These are phyloP conservation scores for Xylaria grammica DNA, from an alignment of 495 filamentous ascomycete genomes.

Conservation along the genomic window DNA sequence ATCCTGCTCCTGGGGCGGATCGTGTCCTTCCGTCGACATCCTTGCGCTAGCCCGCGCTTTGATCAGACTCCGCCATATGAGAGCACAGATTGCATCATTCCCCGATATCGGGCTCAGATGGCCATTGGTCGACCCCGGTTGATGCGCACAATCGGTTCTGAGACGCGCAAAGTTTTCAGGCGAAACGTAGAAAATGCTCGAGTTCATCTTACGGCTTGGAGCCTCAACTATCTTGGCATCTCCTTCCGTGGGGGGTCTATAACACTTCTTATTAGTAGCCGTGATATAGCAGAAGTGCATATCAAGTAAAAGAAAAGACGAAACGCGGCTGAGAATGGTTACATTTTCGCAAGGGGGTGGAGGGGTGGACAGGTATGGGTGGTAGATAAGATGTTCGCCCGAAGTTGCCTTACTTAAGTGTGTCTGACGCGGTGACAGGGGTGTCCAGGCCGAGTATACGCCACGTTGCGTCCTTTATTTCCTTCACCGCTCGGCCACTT, in stretches of 20 bases:
- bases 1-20: background rate
- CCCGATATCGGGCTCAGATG: slow-evolving; percentile 10
- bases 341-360: too few species aligned
- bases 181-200: slow-evolving; percentile 26
- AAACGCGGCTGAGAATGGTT: too few species aligned
- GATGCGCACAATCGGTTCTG: background rate
- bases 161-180: slow-evolving; percentile 17
- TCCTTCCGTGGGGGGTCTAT: background rate
- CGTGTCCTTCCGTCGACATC: background rate
- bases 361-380: background rate
- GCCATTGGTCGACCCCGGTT: background rate
- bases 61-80: slow-evolving; percentile 26
- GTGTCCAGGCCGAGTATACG: slow-evolving; percentile 11
- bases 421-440: background rate
- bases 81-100: slow-evolving; percentile 23
- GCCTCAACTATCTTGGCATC: background rate
- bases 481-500: slow-evolving; percentile 6
- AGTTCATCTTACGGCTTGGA: slow-evolving; percentile 13
- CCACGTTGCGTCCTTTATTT: slow-evolving; percentile 2
- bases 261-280: background rate
- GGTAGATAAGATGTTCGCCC: background rate
- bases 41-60: slow-evolving; percentile 7
- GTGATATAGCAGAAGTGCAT: background rate
- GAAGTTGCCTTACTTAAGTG: too few species aligned
- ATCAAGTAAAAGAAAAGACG: background rate